These are phyloP conservation scores for Marasmius sp. DNA, from an alignment of 1,284 basidiomycete genomes.

Conservation along the genomic window DNA sequence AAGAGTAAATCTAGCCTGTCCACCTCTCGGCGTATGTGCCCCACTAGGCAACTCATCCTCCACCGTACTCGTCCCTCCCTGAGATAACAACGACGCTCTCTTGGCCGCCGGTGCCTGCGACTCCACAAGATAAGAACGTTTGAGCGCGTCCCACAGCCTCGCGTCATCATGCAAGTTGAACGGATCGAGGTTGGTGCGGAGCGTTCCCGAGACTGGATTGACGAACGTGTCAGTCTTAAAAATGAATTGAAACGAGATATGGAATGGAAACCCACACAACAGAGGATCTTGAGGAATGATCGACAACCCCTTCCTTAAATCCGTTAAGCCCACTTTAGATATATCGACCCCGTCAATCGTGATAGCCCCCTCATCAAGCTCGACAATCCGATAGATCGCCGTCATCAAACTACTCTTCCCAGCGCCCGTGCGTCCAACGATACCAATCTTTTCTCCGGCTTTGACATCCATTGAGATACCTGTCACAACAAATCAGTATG, in stretches of 20 bases:
- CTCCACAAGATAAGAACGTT: conserved; percentile 75
- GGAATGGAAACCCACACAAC: conserved; percentile 20
- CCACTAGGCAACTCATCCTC: conserved; percentile 29
- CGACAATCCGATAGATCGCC: conserved; percentile 61
- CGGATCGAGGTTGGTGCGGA: conserved; percentile 82
- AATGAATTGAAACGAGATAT: conserved; percentile 17
- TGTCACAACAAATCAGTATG: not conserved
- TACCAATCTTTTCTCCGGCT: conserved; percentile 85
- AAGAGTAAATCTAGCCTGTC: conserved; percentile 64
- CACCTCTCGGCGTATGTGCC: conserved; percentile 35
- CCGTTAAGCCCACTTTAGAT: conserved; percentile 63
- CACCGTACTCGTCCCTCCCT: not conserved
- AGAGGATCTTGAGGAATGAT: conserved; percentile 91
- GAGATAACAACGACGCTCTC: conserved; percentile 18
- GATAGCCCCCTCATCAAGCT: conserved; percentile 66
- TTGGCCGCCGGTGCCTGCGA: conserved; percentile 36
- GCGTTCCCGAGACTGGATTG: conserved; percentile 66
- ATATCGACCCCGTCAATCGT: conserved; percentile 68
- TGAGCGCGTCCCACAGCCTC: conserved; percentile 80
- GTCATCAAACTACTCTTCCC: conserved; percentile 54
- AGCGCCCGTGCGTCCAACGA: conserved; percentile 80
- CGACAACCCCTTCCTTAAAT: conserved; percentile 67
- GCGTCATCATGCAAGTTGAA: conserved; percentile 76
- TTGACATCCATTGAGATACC: conserved; percentile 61
- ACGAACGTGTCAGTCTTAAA: conserved; percentile 11